These are phyloP conservation scores for Carex myosuroides DNA, from an alignment of 176 grass and related monocot species.

Conservation along the genomic window DNA sequence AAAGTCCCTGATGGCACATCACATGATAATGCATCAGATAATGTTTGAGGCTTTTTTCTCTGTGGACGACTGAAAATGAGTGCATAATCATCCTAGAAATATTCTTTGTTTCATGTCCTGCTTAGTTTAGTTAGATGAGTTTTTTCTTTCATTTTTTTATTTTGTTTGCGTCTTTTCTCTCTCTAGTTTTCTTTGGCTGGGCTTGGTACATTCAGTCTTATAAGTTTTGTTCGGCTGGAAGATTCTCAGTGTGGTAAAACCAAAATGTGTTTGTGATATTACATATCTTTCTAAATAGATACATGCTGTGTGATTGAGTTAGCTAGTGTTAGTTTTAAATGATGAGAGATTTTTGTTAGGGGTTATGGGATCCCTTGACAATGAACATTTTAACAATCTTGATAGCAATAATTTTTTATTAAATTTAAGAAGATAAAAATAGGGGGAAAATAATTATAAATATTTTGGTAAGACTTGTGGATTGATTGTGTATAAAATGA, in stretches of 20 bases:
- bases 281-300: not conserved
- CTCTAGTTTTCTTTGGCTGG: not conserved
- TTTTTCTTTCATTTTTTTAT: not conserved
- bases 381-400: too few relatives aligned
- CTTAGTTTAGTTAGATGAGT: not conserved
- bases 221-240: not conserved
- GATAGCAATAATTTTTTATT: too few relatives aligned
- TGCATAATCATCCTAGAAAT: not conserved
- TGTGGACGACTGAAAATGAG: not conserved
- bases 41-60: conserved; percentile 45
- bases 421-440: too few relatives aligned
- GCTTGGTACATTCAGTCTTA: not conserved
- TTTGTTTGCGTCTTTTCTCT: not conserved
- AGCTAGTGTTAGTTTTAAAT: not conserved
- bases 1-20: conserved; percentile 30
- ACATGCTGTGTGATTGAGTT: not conserved
- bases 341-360: not conserved
- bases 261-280: not conserved
- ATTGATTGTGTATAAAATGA: too few relatives aligned
- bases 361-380: too few relatives aligned
- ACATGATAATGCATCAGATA: conserved; percentile 34
- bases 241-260: not conserved
- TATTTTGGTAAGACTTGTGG: too few relatives aligned
- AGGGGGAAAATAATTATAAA: too few relatives aligned
- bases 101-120: not conserved